These are phyloP conservation scores for Heimioporus sp. DNA, from an alignment of 768 basidiomycete species.

Conservation along the genomic window DNA sequence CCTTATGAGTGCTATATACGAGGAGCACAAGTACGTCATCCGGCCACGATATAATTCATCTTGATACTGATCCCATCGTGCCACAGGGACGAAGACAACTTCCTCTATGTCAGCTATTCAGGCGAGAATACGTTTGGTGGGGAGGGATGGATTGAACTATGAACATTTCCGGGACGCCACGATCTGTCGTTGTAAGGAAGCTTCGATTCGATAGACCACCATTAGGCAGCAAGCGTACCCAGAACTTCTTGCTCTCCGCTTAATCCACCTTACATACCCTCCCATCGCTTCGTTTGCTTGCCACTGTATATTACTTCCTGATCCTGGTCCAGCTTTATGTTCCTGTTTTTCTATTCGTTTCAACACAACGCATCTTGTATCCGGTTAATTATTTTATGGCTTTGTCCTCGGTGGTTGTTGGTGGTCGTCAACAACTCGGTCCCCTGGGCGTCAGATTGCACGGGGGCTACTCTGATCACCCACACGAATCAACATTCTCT, in stretches of 20 bases:
- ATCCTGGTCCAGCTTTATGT: constrained; percentile 4
- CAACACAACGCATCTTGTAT: constrained; percentile 20
- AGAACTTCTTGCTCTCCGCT: constrained; percentile 3
- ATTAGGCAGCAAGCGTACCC: constrained; percentile 25
- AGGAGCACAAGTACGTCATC: constrained; percentile 92
- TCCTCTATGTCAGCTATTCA: constrained; percentile 97
- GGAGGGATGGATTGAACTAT: constrained; percentile 33
- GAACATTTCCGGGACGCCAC: constrained; percentile 16
- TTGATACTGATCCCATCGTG: constrained; percentile 25
- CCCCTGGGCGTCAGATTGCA: no score
- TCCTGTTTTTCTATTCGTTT: constrained; percentile 7
- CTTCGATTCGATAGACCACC: constrained; percentile 25
- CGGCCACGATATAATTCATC: neutral
- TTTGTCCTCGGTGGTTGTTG: no score
- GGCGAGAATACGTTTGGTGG: constrained; percentile 95
- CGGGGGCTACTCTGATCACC: no score
- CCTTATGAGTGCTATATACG: constrained; percentile 97
- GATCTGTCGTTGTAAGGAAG: constrained; percentile 23
- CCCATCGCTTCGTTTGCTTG: constrained; percentile 19
- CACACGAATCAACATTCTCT: no score
- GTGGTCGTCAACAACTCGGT: no score
- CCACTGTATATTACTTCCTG: constrained; percentile 29
- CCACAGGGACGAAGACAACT: constrained; percentile 94
- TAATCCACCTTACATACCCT: constrained; percentile 29
- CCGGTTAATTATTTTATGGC: constrained; percentile 9